These are phyloP conservation scores for Backusella liffmaniae DNA, from an alignment of 192 early-diverging fungal species.

Conservation along the genomic window DNA sequence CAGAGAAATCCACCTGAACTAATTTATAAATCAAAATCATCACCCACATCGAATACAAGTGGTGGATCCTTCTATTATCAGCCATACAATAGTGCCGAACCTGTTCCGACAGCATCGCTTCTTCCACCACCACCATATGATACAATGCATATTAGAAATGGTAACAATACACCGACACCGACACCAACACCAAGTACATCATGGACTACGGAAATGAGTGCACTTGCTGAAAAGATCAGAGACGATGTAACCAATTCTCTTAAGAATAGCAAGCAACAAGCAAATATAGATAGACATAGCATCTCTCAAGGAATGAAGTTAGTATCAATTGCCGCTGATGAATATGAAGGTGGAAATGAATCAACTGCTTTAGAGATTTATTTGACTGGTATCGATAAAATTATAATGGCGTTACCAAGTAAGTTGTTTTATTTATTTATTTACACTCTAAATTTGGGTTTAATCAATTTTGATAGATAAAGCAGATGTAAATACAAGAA, in stretches of 20 bases:
- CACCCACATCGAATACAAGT: background rate
- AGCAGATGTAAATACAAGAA: slow-evolving; percentile 19
- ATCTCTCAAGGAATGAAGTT: slow-evolving; percentile 28
- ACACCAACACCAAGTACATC: slow-evolving; percentile 18
- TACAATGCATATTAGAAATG: background rate
- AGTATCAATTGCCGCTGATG: slow-evolving; percentile 28
- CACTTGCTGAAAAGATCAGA: background rate
- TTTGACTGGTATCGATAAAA: slow-evolving; percentile 33
- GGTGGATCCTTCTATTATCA: background rate
- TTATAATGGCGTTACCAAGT: slow-evolving; percentile 32
- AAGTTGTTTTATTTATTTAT: background rate
- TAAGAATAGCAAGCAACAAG: background rate
- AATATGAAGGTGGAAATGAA: slow-evolving; percentile 30
- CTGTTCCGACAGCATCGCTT: background rate
- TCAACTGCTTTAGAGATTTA: slow-evolving; percentile 26
- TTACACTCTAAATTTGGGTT: background rate
- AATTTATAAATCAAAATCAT: background rate
- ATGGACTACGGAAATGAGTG: slow-evolving; percentile 3
- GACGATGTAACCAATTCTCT: slow-evolving; percentile 1
- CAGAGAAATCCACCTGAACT: background rate
- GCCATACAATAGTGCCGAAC: background rate
- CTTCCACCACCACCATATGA: slow-evolving; percentile 10
- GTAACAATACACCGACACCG: background rate
- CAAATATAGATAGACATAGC: slow-evolving; percentile 16
- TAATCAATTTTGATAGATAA: background rate